Percentiles rank a stretch among this genome's conserved stretches.
Conservation (phyloP, 495 filamentous ascomycete species). For the Aspergillus sclerotiicarbonarius region DNA sequence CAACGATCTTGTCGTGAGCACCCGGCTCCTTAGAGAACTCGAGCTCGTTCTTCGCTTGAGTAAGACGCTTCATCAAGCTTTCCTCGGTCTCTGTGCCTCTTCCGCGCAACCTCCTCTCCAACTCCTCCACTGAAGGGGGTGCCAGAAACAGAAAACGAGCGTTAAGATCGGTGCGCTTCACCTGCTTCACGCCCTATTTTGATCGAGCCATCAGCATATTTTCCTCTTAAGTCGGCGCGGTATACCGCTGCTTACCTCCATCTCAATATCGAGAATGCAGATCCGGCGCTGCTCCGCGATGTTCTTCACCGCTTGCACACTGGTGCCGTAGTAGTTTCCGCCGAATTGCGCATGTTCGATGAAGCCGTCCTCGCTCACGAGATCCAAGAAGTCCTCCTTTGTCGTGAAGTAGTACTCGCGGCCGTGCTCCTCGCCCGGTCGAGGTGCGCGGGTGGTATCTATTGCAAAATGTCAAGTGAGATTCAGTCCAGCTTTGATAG, state of each 20-base stretch:
- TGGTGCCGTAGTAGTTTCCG: constrained; percentile 87
- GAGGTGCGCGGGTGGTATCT: constrained; percentile 78
- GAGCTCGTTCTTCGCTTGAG: constrained; percentile 79
- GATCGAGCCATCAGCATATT: background rate
- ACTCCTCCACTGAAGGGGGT: constrained; percentile 70
- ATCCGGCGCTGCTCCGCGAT: constrained; percentile 57
- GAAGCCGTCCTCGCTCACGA: constrained; percentile 71
- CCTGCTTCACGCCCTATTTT: constrained; percentile 89
- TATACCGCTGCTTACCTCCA: constrained; percentile 62
- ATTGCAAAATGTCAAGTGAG: background rate
- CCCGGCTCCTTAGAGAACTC: constrained; percentile 71
- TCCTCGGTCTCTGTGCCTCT: constrained; percentile 83
- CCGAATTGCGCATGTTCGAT: constrained; percentile 88
- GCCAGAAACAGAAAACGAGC: constrained; percentile 84
- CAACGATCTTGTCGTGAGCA: constrained; percentile 79
- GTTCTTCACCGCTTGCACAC: constrained; percentile 69
- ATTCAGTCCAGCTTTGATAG: background rate
- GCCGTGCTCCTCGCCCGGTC: constrained; percentile 72
- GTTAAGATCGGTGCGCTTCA: constrained; percentile 70
- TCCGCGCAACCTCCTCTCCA: constrained; percentile 76
- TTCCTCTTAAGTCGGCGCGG: background rate
- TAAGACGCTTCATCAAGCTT: constrained; percentile 67
- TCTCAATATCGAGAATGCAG: constrained; percentile 75
- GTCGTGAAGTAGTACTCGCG: constrained; percentile 79
- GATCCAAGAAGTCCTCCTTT: constrained; percentile 63